Base-by-base conservation (phyloP, 371 early-diverging fungal species). In the Umbelopsis sp. region DNA sequence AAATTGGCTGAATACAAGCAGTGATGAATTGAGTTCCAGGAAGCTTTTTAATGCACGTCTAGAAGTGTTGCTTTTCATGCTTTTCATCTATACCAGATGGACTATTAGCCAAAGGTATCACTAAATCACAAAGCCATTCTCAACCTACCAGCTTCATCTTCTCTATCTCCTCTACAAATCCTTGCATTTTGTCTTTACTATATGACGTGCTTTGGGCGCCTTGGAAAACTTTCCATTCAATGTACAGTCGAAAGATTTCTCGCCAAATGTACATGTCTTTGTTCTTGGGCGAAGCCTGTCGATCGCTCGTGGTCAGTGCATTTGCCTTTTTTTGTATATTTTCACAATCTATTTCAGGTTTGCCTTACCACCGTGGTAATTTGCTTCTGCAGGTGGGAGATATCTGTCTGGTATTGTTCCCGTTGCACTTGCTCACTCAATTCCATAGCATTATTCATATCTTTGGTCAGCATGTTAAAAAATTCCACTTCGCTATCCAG, bases 201-300 rank as follows among this genome's bases (percentile, higher is more conserved):
- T 77, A 76, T 63, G 76, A 79, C 6, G 76, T 79, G 10, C 75
- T 72, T 51, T 32, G 68, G 52, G 11, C 74, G 44, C 83, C 81
- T 52, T 80, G 76, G 81, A 90, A 92, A 16, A 92, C 83, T 24
- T 87, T 77, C 0, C 89, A 85, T 50, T 89, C 88, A 57, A 84
- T 72, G 65, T 93, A 93, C 22, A 89, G 67, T 46, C 83, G 82
- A 66, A 93, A 87, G 51, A 93, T 87, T 65, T 89, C 85, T 45
- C 93, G 82, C 93, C 93, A 92, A 11, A 78, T 72, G 65, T 90
- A 87, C 71, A 91, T 81, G 69, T 90, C 89, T 64, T 84, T 82
- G 69, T 84, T 85, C 44, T 80, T 77, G 0, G 89, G 90, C 0
- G 90, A 86, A 14, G 72, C 67, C 74, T 74, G 46, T 38, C 35